Conservation (phyloP, 768 basidiomycete species). For the Rhodotorula toruloides region DNA sequence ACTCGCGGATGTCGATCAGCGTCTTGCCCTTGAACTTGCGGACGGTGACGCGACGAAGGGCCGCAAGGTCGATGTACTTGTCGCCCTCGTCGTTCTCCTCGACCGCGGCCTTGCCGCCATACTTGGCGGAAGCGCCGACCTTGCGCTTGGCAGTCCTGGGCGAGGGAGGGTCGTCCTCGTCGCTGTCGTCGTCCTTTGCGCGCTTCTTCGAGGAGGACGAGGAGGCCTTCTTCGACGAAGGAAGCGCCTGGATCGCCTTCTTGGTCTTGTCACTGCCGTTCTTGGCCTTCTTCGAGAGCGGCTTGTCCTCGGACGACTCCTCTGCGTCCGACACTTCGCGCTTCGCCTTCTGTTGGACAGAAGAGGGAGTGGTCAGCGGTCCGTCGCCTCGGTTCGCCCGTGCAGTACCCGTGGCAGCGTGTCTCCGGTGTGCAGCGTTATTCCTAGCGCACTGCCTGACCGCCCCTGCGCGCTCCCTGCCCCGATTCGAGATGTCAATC, state of each 20-base stretch:
- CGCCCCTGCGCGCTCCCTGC: not conserved
- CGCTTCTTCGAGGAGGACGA: too few species aligned
- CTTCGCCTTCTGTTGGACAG: not conserved
- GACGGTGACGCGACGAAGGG: conserved; percentile 43
- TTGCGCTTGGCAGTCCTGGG: conserved; percentile 16
- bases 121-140: not conserved
- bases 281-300: conserved; percentile 3
- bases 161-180: too few species aligned
- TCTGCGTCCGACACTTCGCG: not conserved
- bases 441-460: not conserved
- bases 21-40: conserved; percentile 42
- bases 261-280: conserved; percentile 16
- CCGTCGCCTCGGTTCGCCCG: too few species aligned
- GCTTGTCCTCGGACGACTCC: not conserved
- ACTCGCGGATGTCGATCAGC: conserved; percentile 46
- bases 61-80: conserved; percentile 36
- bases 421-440: not conserved
- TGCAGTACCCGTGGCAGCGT: too few species aligned
- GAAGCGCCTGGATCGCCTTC: conserved; percentile 9
- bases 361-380: too few species aligned
- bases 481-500: not conserved
- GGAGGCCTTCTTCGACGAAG: too few species aligned
- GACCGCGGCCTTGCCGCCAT: too few species aligned
- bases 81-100: conserved; percentile 21
- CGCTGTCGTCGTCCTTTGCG: not conserved